phyloP scores from a whole-genome alignment of 2,329 filamentous ascomycete species.

The Apiospora koreana region DNA sequence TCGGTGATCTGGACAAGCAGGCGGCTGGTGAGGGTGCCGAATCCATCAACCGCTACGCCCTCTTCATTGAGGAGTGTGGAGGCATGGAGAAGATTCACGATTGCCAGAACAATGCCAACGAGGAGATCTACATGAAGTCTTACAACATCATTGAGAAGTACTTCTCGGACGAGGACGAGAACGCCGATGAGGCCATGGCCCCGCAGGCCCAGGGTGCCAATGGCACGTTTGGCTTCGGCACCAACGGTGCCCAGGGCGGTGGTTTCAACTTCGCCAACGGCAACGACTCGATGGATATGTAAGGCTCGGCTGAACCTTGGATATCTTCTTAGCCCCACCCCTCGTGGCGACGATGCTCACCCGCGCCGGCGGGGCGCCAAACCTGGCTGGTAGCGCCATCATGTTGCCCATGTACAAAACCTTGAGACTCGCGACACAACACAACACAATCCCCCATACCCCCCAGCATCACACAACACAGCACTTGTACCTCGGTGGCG shows the following conservation, averaged over 20 bases:
- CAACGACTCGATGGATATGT: slow-evolving; percentile 68
- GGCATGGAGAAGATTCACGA: slow-evolving; percentile 99
- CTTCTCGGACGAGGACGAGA: slow-evolving; percentile 98
- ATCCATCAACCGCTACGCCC: slow-evolving; percentile 90
- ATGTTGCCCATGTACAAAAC: slow-evolving; percentile 8
- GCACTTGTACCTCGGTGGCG: slow-evolving; percentile 27
- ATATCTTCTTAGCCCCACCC: not conserved
- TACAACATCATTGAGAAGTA: slow-evolving; percentile 99
- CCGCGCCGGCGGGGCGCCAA: slow-evolving; percentile 5
- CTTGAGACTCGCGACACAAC: slow-evolving; percentile 4
- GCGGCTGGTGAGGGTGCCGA: slow-evolving; percentile 72
- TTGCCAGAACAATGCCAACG: slow-evolving; percentile 99
- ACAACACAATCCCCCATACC: slow-evolving; percentile 10
- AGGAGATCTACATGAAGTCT: slow-evolving; percentile 99
- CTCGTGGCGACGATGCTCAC: not conserved
- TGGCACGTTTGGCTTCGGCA: slow-evolving; percentile 78
- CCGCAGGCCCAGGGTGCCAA: slow-evolving; percentile 69
- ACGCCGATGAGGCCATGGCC: slow-evolving; percentile 77
- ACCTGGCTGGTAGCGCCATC: slow-evolving; percentile 4
- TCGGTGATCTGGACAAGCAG: slow-evolving; percentile 98
- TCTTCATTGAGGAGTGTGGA: slow-evolving; percentile 98
- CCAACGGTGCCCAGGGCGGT: slow-evolving; percentile 65
- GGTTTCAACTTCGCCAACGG: slow-evolving; percentile 92
- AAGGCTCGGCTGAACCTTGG: slow-evolving; percentile 27
- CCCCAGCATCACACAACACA: slow-evolving; percentile 14